phyloP scores from a whole-genome alignment of 2,329 filamentous ascomycete genomes.

The Ophiostoma himal-ulmi region DNA sequence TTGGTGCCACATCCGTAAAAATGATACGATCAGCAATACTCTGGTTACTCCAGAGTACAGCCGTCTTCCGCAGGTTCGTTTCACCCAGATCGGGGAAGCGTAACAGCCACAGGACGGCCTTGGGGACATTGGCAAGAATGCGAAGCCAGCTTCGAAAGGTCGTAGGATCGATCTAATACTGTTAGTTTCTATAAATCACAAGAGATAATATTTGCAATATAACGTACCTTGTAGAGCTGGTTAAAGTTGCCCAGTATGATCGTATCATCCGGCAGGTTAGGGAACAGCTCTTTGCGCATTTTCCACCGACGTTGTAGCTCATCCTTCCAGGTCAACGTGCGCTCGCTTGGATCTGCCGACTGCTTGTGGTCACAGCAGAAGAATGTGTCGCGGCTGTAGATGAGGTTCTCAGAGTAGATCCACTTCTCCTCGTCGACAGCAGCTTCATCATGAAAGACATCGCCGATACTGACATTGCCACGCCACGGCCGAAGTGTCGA shows the following conservation, averaged over 20 bases:
- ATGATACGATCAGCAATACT: constrained; percentile 81
- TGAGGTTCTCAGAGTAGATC: constrained; percentile 95
- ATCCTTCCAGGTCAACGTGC: constrained; percentile 68
- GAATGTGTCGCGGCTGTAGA: constrained; percentile 90
- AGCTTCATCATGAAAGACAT: constrained; percentile 60
- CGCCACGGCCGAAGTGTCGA: constrained; percentile 76
- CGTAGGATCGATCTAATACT: constrained; percentile 81
- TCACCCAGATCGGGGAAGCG: constrained; percentile 93
- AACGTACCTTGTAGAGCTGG: constrained; percentile 86
- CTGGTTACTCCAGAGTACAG: constrained; percentile 73
- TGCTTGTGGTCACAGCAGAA: constrained; percentile 98
- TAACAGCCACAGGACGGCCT: constrained; percentile 90
- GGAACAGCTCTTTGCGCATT: constrained; percentile 91
- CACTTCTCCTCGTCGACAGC: constrained; percentile 68
- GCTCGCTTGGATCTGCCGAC: constrained; percentile 62
- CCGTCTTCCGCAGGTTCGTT: constrained; percentile 73
- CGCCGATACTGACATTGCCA: constrained; percentile 66
- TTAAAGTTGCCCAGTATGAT: constrained; percentile 98
- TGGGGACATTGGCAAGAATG: constrained; percentile 77
- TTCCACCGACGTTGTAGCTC: constrained; percentile 78
- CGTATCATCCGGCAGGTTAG: constrained; percentile 69
- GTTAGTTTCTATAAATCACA: background rate
- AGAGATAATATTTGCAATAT: background rate
- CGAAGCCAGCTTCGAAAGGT: constrained; percentile 94
- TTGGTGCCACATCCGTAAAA: constrained; percentile 95